Evolutionary conservation across 129 eudicot species (phyloP), one percentile per base, ranked within the genome.

Genomic region (Ambrosia trifida): DNA sequence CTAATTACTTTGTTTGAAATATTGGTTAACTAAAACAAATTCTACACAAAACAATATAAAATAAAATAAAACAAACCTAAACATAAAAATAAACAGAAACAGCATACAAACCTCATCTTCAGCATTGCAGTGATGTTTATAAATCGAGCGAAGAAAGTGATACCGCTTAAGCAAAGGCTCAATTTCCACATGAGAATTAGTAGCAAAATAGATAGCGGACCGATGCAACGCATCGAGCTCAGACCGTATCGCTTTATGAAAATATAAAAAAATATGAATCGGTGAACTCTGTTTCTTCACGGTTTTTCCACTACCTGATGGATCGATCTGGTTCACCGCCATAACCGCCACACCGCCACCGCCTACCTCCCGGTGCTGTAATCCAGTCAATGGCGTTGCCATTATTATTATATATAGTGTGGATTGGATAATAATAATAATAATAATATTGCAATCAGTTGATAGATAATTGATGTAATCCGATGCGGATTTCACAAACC

Each of bases 101-200:
- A 11, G 41, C 11, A 69, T 31, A 71, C 78, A 56, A 17, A 89
- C 98, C 96, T 94, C 98, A 69, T 94, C 98, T 80, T 94, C 98
- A 4, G 98, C 98, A 87, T 89, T 89, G 84, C 98, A 94, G 85
- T 94, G 98, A 68, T 94, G 96, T 79, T 85, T 84, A 64, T 94
- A 94, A 73, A 94, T 87, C 30, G 92, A 85, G 19, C 98, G 81
- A 73, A 94, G 84, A 46, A 94, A 89, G 72, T 87, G 95, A 51
- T 85, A 94, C 18, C 96, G 83, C 80, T 87, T 88, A 5, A 82
- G 67, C 87, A 94, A 80, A 30, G 96, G 96, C 81, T 80, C 81
- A 53, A 94, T 87, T 52, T 89, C 96, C 40, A 74, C 85, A 52
- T 72, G 69, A 3, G 73, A 83, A 60, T 92, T 80, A n/a, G 85